Percentiles rank a stretch among this genome's conserved stretches.
These are phyloP conservation scores for Sporobolomyces pararoseus DNA, from an alignment of 768 basidiomycete species.

Conservation along the genomic window DNA sequence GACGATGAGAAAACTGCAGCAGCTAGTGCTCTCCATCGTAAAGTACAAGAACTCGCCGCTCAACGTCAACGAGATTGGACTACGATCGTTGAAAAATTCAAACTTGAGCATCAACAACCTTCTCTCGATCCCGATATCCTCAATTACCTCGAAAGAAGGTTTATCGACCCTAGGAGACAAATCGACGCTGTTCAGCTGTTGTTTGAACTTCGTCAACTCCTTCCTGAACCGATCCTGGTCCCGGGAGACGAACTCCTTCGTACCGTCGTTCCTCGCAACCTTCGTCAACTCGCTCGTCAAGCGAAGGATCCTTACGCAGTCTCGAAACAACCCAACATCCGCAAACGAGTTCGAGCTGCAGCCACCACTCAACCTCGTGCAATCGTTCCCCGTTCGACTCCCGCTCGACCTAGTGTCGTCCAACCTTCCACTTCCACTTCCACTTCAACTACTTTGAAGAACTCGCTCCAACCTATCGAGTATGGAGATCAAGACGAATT, in stretches of 20 bases:
- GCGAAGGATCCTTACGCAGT: slow-evolving; percentile 36
- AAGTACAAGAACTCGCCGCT: slow-evolving; percentile 61
- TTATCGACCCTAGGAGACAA: slow-evolving; percentile 31
- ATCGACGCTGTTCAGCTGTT: slow-evolving; percentile 32
- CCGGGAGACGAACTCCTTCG: slow-evolving; percentile 6
- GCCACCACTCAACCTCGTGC: not conserved
- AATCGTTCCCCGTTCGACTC: too few relatives aligned
- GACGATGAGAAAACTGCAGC: slow-evolving; percentile 10
- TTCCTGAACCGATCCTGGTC: not conserved
- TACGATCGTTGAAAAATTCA: slow-evolving; percentile 55
- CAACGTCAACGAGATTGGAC: slow-evolving; percentile 68
- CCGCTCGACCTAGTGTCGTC: too few relatives aligned
- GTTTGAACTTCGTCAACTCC: slow-evolving; percentile 38
- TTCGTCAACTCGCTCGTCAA: slow-evolving; percentile 7
- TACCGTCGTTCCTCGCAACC: slow-evolving; percentile 12
- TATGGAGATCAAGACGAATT: slow-evolving; percentile 30
- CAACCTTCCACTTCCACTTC: too few relatives aligned
- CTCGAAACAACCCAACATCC: slow-evolving; percentile 19
- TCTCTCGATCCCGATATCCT: slow-evolving; percentile 15
- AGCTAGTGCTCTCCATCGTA: slow-evolving; percentile 53
- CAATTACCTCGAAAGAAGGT: slow-evolving; percentile 38
- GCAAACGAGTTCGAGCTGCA: slow-evolving; percentile 4
- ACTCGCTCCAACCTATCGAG: not conserved
- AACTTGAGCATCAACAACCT: slow-evolving; percentile 24
- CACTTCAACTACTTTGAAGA: too few relatives aligned